phyloP scores from a whole-genome alignment of 768 basidiomycete genomes.

The Rubroboletus pulcherrimus region DNA sequence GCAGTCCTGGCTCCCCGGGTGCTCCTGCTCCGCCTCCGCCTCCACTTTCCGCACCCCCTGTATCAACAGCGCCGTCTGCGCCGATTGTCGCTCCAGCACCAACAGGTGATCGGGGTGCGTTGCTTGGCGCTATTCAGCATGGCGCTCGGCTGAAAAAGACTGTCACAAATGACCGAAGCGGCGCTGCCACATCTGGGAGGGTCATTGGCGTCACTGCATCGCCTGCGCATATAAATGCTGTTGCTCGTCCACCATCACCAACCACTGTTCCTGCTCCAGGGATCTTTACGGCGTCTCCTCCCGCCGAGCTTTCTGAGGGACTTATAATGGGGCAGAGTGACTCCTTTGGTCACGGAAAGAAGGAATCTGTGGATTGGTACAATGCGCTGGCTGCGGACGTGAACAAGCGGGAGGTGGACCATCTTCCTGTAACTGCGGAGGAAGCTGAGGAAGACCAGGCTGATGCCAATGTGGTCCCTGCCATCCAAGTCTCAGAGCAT shows the following conservation, averaged over 20 bases:
- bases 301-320: slow-evolving; percentile 17
- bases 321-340: slow-evolving; percentile 12
- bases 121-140: slow-evolving; percentile 76
- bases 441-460: slow-evolving; percentile 57
- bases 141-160: slow-evolving; percentile 70
- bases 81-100: slow-evolving; percentile 37
- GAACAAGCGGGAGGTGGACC: slow-evolving; percentile 46
- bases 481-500: slow-evolving; percentile 54
- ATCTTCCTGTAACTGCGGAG: slow-evolving; percentile 51
- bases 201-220: slow-evolving; percentile 75
- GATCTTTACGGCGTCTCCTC: slow-evolving; percentile 15
- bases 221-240: slow-evolving; percentile 61
- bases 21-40: slow-evolving; percentile 37
- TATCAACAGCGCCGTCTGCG: slow-evolving; percentile 15
- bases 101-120: slow-evolving; percentile 54
- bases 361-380: slow-evolving; percentile 91
- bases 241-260: slow-evolving; percentile 38
- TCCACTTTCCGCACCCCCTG: slow-evolving; percentile 34
- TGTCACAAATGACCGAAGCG: slow-evolving; percentile 82
- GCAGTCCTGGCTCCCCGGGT: slow-evolving; percentile 28
- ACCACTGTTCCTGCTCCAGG: not conserved
- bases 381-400: slow-evolving; percentile 67
- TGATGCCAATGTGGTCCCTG: slow-evolving; percentile 38
- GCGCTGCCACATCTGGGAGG: slow-evolving; percentile 60
- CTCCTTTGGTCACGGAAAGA: slow-evolving; percentile 41